Base-by-base conservation (phyloP, 345 rosid species). In the Angophora floribunda region DNA sequence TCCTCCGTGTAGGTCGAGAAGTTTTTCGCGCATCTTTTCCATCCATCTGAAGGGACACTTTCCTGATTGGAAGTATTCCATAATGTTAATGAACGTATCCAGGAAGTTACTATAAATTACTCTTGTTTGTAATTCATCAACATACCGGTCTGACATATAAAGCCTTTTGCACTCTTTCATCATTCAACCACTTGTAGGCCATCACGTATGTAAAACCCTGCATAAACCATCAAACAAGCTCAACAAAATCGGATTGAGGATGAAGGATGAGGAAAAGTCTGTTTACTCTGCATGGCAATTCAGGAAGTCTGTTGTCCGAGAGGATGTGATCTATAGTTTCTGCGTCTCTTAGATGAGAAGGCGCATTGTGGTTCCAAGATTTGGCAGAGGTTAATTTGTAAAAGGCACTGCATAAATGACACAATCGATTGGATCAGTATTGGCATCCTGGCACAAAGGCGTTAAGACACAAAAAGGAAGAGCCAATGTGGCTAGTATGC, bases 281-380 rank as follows among this genome's bases (percentile, higher is more conserved):
- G 49, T n/a, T 59, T 50, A 89, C 89, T 85, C 90, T 86, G 85
- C 92, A 90, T 24, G 88, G 88, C 86, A 92, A 63, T 88, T 89
- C 92, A 1, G 91, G 91, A 51, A 91, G 93, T 89, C 70, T 87
- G 32, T 89, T 50, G 7, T 9, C 47, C 41, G 87, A 84, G 61
- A 78, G 45, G 86, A 92, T 55, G 41, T 85, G 79, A 3, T 82
- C 88, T 78, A 88, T 11, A 30, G 70, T 84, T 21, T 89, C 85
- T 65, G 22, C 88, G 85, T 63, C 88, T 90, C 85, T 86, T 85
- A 12, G 92, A 90, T 51, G 92, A 6, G 79, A 88, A 91, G 13
- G 92, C 93, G 44, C 93, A 92, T 87, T 92, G 91, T 4, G 92
- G 92, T 52, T 92, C 93, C 87, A 92, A 88, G 59, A 92, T 90